A percentile compares a stretch with the other conserved stretches of the same genome.
phyloP scores from a whole-genome alignment of 2,329 filamentous ascomycete genomes.

The Thelonectria blattea region DNA sequence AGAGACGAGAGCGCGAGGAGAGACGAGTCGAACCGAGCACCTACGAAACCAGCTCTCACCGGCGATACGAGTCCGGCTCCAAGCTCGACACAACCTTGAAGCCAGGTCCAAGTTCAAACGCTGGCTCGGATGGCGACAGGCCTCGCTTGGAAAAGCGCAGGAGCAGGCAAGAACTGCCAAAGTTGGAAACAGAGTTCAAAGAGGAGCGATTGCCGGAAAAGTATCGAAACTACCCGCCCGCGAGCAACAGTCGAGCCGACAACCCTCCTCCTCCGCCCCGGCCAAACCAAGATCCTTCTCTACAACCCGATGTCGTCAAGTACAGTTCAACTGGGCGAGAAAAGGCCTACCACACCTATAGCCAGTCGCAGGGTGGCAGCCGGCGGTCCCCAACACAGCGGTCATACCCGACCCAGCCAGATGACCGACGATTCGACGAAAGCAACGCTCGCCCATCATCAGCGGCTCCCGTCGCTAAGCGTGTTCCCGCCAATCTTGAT shows the following conservation, averaged over 20 bases:
- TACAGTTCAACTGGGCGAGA: constrained; percentile 51
- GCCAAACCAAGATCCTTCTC: constrained; percentile 42
- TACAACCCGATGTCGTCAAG: constrained; percentile 52
- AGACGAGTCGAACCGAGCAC: constrained; percentile 6
- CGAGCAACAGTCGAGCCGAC: constrained; percentile 41
- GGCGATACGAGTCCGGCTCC: constrained; percentile 4
- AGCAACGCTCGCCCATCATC: constrained; percentile 35
- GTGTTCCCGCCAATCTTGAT: constrained; percentile 37
- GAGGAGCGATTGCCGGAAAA: constrained; percentile 39
- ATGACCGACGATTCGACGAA: constrained; percentile 37
- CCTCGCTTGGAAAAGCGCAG: constrained; percentile 38
- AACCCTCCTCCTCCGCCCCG: constrained; percentile 40
- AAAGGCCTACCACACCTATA: constrained; percentile 47
- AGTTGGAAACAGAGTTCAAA: constrained; percentile 50
- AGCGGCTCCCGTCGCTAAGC: constrained; percentile 38
- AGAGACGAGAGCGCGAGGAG: constrained; percentile 13
- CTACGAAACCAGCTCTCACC: constrained; percentile 16
- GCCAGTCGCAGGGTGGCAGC: constrained; percentile 23
- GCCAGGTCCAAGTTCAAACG: constrained; percentile 21
- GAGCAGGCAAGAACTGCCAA: constrained; percentile 50
- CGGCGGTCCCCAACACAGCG: constrained; percentile 40
- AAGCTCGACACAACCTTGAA: constrained; percentile 30
- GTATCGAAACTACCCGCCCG: constrained; percentile 46
- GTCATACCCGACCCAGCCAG: constrained; percentile 39
- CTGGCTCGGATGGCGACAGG: constrained; percentile 30